Conservation (phyloP, 108 stramenopile genomes). For the Discostella stelligeroides region DNA sequence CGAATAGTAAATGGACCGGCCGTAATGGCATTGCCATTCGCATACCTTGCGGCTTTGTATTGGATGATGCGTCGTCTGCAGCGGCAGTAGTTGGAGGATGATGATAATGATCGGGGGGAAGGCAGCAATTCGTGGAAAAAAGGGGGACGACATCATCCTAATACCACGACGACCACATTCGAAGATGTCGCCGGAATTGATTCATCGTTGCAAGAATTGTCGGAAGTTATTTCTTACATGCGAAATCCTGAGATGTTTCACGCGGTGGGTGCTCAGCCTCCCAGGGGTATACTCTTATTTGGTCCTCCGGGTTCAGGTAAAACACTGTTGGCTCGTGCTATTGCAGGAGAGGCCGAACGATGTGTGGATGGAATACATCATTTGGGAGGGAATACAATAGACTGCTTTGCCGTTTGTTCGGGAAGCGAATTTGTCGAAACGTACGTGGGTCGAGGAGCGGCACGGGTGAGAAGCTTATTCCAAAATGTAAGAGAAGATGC, state of each 20-base stretch:
- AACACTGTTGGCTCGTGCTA: slow-evolving; percentile 75
- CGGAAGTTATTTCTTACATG: slow-evolving; percentile 82
- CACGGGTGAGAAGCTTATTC: slow-evolving; percentile 88
- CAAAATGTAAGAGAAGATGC: slow-evolving; percentile 62
- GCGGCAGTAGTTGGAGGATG: slow-evolving; percentile 39
- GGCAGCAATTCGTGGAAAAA: neutral
- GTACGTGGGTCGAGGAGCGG: slow-evolving; percentile 90
- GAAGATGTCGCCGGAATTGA: slow-evolving; percentile 94
- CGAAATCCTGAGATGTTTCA: slow-evolving; percentile 58
- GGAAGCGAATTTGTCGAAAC: slow-evolving; percentile 85
- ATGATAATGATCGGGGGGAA: slow-evolving; percentile 4
- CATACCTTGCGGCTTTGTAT: slow-evolving; percentile 78
- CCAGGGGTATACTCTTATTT: slow-evolving; percentile 76
- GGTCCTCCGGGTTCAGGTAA: slow-evolving; percentile 88
- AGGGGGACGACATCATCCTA: slow-evolving; percentile 4
- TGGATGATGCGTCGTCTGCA: slow-evolving; percentile 62
- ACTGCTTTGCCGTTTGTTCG: slow-evolving; percentile 75
- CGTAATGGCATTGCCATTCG: slow-evolving; percentile 74
- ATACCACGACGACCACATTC: slow-evolving; percentile 61
- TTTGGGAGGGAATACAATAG: slow-evolving; percentile 16
- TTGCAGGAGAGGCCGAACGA: slow-evolving; percentile 73
- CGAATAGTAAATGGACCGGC: slow-evolving; percentile 58
- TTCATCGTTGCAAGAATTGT: slow-evolving; percentile 74
- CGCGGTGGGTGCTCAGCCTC: slow-evolving; percentile 65
- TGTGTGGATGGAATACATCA: neutral